Percentiles rank a stretch among this genome's conserved stretches.
Evolutionary conservation across 1,284 basidiomycete genomes (phyloP).

Genomic region (Leucoagaricus sp.): DNA sequence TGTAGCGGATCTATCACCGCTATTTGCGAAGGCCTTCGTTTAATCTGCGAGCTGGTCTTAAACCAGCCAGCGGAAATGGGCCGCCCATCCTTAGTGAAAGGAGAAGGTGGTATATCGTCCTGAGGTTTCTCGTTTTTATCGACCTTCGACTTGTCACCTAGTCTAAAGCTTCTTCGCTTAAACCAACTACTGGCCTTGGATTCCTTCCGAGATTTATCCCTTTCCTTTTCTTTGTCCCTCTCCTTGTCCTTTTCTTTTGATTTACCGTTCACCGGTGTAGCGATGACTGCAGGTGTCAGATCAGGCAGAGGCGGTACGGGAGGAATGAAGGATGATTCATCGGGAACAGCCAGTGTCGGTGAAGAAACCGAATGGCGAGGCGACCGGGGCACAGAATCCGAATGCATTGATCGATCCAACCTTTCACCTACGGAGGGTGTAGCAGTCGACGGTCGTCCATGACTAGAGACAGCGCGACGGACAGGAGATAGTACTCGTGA

Average conservation of each 20-base stretch:
- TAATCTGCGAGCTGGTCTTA: constrained; percentile 12
- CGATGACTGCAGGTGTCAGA: constrained; percentile 14
- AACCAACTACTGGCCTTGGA: constrained; percentile 52
- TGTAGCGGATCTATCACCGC: not conserved
- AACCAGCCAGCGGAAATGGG: constrained; percentile 3
- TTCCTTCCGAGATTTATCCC: constrained; percentile 26
- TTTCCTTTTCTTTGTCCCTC: constrained; percentile 38
- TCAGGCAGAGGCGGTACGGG: constrained; percentile 24
- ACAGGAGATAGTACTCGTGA: not conserved
- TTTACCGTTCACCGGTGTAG: constrained; percentile 19
- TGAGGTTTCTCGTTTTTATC: constrained; percentile 13
- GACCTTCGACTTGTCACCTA: constrained; percentile 27
- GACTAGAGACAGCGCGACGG: not conserved
- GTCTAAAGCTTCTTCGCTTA: constrained; percentile 49
- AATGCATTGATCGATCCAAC: constrained; percentile 20
- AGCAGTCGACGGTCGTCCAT: constrained; percentile 13
- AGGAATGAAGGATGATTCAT: constrained; percentile 24
- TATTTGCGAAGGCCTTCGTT: not conserved
- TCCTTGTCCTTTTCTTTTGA: constrained; percentile 30
- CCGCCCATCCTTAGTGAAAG: constrained; percentile 16
- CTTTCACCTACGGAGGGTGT: constrained; percentile 1
- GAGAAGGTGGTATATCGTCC: constrained; percentile 21
- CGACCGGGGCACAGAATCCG: constrained; percentile 25
- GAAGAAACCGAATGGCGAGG: constrained; percentile 29
- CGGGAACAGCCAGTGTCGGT: constrained; percentile 21